Percentiles rank a stretch among this genome's conserved stretches.
Conservation (phyloP, 805 yeast species). For the Candida nitratophila region DNA sequence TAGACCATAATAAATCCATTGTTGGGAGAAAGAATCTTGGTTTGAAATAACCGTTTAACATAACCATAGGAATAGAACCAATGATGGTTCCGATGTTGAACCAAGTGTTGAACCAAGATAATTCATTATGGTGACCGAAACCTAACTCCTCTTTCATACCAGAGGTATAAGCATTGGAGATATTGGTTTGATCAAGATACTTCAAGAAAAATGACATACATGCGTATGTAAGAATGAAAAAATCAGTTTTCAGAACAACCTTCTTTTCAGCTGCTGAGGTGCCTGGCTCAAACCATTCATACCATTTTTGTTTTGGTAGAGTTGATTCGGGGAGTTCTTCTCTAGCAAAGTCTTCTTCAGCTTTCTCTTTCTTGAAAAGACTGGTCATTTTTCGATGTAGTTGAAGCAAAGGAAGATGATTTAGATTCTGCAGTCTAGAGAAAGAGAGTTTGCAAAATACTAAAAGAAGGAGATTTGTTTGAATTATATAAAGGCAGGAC, state of each 20-base stretch:
- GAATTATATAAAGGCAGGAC: too few relatives aligned
- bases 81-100: slow-evolving; percentile 45
- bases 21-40: slow-evolving; percentile 50
- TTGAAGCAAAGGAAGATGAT: too few relatives aligned
- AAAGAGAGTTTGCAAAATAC: too few relatives aligned
- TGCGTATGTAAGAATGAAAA: slow-evolving; percentile 30
- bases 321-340: not conserved
- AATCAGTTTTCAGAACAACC: slow-evolving; percentile 12
- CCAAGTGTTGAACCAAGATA: slow-evolving; percentile 15
- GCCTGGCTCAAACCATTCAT: not conserved
- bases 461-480: too few relatives aligned
- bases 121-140: slow-evolving; percentile 12
- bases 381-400: not conserved
- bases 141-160: slow-evolving; percentile 51
- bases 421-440: too few relatives aligned
- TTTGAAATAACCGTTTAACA: slow-evolving; percentile 42
- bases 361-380: not conserved
- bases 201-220: slow-evolving; percentile 41
- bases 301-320: not conserved
- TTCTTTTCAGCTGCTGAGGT: slow-evolving; percentile 5
- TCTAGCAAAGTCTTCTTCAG: not conserved
- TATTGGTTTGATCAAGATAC: slow-evolving; percentile 51
- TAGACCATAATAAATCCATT: slow-evolving; percentile 51
- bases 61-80: slow-evolving; percentile 55
- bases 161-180: slow-evolving; percentile 55